Base-by-base conservation (phyloP, 2,329 filamentous ascomycete species). In the Davidsoniella neocaledoniae region DNA sequence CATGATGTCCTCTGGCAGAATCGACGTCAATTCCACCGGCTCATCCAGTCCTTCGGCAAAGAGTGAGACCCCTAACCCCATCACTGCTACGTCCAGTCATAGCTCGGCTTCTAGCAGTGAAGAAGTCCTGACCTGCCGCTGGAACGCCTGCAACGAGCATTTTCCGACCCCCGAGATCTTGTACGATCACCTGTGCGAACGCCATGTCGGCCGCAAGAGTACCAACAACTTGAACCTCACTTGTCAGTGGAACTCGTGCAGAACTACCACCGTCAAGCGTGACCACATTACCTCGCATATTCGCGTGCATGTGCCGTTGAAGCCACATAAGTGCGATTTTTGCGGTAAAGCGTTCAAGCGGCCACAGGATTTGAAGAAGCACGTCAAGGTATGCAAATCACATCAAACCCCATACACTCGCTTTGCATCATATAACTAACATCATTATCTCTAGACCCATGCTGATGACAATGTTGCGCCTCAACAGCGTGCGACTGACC, bases 231-330 rank as follows among this genome's bases (percentile, higher is more conserved):
- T 98, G 61, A 96, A 91, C 66, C 68, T 98, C 63, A 95, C 87
- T 49, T 98, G 91, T 68, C 86, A 93, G 64, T 98, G 91, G 91
- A 91, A 88, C 59, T 83, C 82, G 56, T 98, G 91, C 70, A 81
- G 87, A 55, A 96, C 90, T 19, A 95, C 88, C 44, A 96, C 90
- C 2, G 90, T 96, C 64, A 96, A 98, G 75, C 86, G 91, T 60
- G 91, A 96, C 61, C 91, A 98, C 69, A 98, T 98, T 67, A 98
- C 91, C 46, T 96, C 91, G 46, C 91, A 98, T 67, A 95, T 98
- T 59, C 86, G 91, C 56, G 91, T 96, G 49, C 91, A 98, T 64
- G 90, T 98, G n/a, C 91, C 91, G 1, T 72, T 98, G 54, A 98
- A 98, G 74, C 91, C 91, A 57, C 91, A 98, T 72, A 96, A 95